These are phyloP conservation scores for Draba incana DNA, from an alignment of 345 rosid genomes.

Conservation along the genomic window DNA sequence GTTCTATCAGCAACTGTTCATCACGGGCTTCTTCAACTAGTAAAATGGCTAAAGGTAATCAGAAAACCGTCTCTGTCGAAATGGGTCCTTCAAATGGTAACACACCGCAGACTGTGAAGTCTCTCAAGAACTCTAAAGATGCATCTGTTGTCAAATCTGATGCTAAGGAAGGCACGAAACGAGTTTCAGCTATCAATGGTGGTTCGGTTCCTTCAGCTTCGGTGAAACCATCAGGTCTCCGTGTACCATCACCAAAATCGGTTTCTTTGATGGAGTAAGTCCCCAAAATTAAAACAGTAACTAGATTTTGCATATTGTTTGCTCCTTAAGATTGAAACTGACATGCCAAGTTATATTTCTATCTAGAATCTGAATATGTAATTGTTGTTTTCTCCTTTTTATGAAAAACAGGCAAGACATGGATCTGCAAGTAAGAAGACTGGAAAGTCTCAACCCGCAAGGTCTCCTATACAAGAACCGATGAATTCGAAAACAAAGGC, in stretches of 20 bases:
- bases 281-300: slow-evolving; percentile 14
- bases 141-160: slow-evolving; percentile 44
- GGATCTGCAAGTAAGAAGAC: slow-evolving; percentile 47
- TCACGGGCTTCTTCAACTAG: slow-evolving; percentile 53
- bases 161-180: slow-evolving; percentile 46
- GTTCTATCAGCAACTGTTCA: slow-evolving; percentile 82
- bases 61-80: slow-evolving; percentile 30
- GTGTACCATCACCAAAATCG: slow-evolving; percentile 94
- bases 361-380: slow-evolving; percentile 16
- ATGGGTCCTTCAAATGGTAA: slow-evolving; percentile 25
- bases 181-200: slow-evolving; percentile 47
- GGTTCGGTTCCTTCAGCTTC: slow-evolving; percentile 40
- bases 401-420: slow-evolving; percentile 57
- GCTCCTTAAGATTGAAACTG: neutral
- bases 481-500: slow-evolving; percentile 26
- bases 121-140: slow-evolving; percentile 45
- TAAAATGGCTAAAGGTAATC: slow-evolving; percentile 24
- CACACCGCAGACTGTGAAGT: slow-evolving; percentile 36
- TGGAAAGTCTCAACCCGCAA: slow-evolving; percentile 53
- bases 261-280: slow-evolving; percentile 97
- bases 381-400: slow-evolving; percentile 14
- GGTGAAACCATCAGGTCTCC: slow-evolving; percentile 79
- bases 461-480: slow-evolving; percentile 33
- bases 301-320: neutral
- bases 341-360: neutral